Percentiles rank a stretch among this genome's conserved stretches.
Conservation (phyloP, 768 basidiomycete species). For the Boletus coccyginus region DNA sequence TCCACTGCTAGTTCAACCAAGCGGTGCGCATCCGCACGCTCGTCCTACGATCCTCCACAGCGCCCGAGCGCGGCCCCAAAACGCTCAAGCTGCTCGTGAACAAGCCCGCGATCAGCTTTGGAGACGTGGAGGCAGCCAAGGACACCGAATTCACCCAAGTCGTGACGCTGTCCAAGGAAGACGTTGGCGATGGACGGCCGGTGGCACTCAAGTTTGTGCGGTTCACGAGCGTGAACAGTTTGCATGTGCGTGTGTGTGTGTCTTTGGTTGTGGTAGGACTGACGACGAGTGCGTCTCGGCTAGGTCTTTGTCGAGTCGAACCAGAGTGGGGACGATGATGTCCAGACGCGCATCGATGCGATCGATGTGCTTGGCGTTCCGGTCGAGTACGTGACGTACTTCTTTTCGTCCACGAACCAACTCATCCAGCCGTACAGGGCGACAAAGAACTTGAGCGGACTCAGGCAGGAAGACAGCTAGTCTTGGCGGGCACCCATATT, state of each 20-base stretch:
- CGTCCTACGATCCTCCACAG: conserved; percentile 41
- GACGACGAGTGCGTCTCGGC: neutral
- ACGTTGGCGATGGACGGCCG: conserved; percentile 41
- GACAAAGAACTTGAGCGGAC: conserved; percentile 39
- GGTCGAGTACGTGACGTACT: conserved; percentile 45
- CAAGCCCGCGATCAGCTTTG: conserved; percentile 58
- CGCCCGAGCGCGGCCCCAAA: conserved; percentile 49
- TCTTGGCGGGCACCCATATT: neutral
- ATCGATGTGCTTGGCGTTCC: conserved; percentile 63
- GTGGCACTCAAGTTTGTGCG: conserved; percentile 61
- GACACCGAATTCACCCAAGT: conserved; percentile 56
- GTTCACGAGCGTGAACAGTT: conserved; percentile 64
- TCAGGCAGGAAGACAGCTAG: conserved; percentile 34
- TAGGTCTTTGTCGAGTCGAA: conserved; percentile 72
- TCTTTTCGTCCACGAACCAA: neutral
- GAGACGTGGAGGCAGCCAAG: conserved; percentile 54
- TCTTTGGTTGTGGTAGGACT: neutral
- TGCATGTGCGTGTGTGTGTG: conserved; percentile 45
- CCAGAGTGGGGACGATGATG: conserved; percentile 55
- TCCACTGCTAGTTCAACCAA: conserved; percentile 58
- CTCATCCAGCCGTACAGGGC: conserved; percentile 23
- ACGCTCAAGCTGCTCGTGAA: conserved; percentile 63
- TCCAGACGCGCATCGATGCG: conserved; percentile 57
- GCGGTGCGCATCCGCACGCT: conserved; percentile 61
- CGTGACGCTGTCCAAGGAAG: conserved; percentile 48